Evolutionary conservation across 1,284 basidiomycete genomes (phyloP), one percentile per base, ranked within the genome.

Genomic region (Phlebopus sp.): DNA sequence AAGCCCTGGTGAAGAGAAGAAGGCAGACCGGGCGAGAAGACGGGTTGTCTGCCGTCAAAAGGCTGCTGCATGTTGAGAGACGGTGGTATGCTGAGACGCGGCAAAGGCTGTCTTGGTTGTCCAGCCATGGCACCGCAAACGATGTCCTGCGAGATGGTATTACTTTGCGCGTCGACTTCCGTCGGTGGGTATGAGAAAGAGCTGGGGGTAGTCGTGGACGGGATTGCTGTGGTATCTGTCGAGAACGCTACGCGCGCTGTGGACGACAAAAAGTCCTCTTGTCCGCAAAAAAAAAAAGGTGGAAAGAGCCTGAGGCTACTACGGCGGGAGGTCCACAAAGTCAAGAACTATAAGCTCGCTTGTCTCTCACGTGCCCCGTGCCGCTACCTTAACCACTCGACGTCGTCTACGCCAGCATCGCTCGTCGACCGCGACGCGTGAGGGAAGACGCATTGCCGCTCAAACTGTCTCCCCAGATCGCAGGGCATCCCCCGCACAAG

Each of bases 11-110:
- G 80, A 18, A 84, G 58, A 31, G 78, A 71, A 3, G 83, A 80
- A 17, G 81, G 83, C 35, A 86, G 68, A 44, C 75, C 78, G 6
- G 86, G 84, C 2, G 86, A 86, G 62, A 75, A 89, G 55, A 85
- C 66, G 39, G 74, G 71, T 47, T 71, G 73, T 50, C 66, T 67
- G 13, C 54, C 51, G 35, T 67, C 67, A 46, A 70, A 67, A 13
- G 73, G 74, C 56, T 76, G 79, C 54, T 78, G 80, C 56, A 74
- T 62, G 58, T 60, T 63, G 48, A 78, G 63, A 37, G 63, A 59
- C 9, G 71, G 70, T n/a, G 73, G 71, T 32, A 79, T 71, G 55
- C 67, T 74, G 42, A 81, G 70, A 42, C 74, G 70, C 7, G 74
- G 72, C 23, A 74, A 69, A 31, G 71, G 72, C 37, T 74, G 69